These are phyloP conservation scores for Euryodendron excelsum DNA, from an alignment of 148 eudicot genomes.

Conservation along the genomic window DNA sequence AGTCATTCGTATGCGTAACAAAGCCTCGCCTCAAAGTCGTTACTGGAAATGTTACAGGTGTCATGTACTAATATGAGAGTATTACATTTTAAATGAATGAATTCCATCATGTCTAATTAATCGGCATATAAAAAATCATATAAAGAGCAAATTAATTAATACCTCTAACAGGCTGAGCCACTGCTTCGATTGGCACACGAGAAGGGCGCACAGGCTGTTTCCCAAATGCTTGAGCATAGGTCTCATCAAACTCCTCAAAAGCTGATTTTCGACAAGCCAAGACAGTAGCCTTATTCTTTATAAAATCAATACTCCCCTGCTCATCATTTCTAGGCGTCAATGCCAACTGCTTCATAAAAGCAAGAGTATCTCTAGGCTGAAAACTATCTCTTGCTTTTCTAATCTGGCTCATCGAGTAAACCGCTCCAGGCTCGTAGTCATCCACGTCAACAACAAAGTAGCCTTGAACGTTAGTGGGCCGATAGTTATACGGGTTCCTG, in stretches of 20 bases:
- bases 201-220: conserved; percentile 47
- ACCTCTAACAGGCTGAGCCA: conserved; percentile 47
- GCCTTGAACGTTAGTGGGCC: conserved; percentile 49
- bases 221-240: conserved; percentile 92
- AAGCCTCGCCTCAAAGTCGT: background rate
- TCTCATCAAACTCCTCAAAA: conserved; percentile 84
- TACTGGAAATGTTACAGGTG: background rate
- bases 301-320: conserved; percentile 36
- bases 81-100: background rate
- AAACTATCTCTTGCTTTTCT: conserved; percentile 64
- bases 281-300: conserved; percentile 55
- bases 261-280: conserved; percentile 69
- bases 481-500: conserved; percentile 57
- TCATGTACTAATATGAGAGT: background rate
- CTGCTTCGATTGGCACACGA: conserved; percentile 22
- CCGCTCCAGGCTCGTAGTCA: conserved; percentile 61
- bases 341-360: conserved; percentile 61
- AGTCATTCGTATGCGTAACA: no score
- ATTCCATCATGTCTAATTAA: background rate
- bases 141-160: conserved; percentile 4
- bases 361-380: conserved; percentile 45
- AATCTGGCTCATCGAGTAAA: conserved; percentile 63
- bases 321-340: conserved; percentile 36
- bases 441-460: conserved; percentile 62
- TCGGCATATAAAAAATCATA: background rate